Evolutionary conservation across 371 early-diverging fungal genomes (phyloP), one percentile per base, ranked within the genome.

Genomic region (Mortierella sp.): DNA sequence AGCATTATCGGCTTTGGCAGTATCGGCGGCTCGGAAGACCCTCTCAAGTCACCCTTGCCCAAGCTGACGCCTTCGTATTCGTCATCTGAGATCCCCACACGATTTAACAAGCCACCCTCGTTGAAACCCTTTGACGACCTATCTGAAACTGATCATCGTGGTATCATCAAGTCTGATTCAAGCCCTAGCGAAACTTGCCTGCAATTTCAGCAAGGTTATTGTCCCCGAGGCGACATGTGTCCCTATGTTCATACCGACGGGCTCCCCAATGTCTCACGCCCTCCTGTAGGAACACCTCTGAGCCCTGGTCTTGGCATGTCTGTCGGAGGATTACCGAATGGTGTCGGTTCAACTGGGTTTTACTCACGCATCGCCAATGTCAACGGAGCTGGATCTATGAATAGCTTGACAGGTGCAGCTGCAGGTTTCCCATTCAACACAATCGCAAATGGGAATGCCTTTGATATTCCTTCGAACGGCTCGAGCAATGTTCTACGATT

Each of bases 161-260:
- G 57, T 43, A 32, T 70, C 15, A 61, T 68, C 53, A 74, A 74
- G 33, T 68, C 69, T 32, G 70, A 74, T 13, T 40, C 66, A 53
- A 58, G 47, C 21, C 52, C 77, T 19, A 61, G 47, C 43, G 84
- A 81, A 0, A 55, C 85, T 21, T 89, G 89, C 66, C 81, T 86
- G 1, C 89, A 86, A 69, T 89, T 86, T 64, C 88, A 89, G 71
- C 86, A 88, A 52, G 92, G 92, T 4, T 88, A 80, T 63, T 92
- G 93, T 65, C 74, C 89, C 4, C 72, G 87, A 8, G 91, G 90
- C 24, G 89, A 90, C 9, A 83, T 88, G 45, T 92, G 93, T 65
- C 85, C 87, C 36, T 92, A 79, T 69, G 65, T 85, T 10, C 91
- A 90, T 67, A 77, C 80, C 1, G 71, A 76, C 41, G 48, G 59